phyloP scores from a whole-genome alignment of 1,284 basidiomycete genomes.

The Blastosporella zonata region DNA sequence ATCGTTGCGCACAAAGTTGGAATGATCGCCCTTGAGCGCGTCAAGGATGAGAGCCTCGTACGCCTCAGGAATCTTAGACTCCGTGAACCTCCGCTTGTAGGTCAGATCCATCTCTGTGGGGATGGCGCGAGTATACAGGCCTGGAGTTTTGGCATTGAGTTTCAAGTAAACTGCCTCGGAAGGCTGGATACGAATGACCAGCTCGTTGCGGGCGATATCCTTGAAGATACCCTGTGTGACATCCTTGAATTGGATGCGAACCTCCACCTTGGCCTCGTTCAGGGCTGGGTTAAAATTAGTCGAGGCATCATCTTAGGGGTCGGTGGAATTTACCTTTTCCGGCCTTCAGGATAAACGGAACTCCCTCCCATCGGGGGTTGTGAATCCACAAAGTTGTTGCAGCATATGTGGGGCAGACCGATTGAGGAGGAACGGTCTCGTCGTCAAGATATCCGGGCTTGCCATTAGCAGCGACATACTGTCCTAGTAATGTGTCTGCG shows the following conservation, averaged over 20 bases:
- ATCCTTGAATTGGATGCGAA: slow-evolving; percentile 96
- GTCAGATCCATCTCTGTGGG: slow-evolving; percentile 96
- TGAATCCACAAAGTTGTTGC: slow-evolving; percentile 87
- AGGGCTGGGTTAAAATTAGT: slow-evolving; percentile 53
- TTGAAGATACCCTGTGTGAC: slow-evolving; percentile 95
- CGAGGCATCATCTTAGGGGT: slow-evolving; percentile 2
- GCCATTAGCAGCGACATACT: slow-evolving; percentile 84
- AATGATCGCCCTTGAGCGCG: slow-evolving; percentile 85
- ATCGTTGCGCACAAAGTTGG: slow-evolving; percentile 93
- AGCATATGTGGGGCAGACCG: slow-evolving; percentile 90
- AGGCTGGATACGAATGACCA: slow-evolving; percentile 94
- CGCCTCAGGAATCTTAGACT: slow-evolving; percentile 88
- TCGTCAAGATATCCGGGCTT: slow-evolving; percentile 98
- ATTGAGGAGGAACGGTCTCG: slow-evolving; percentile 88
- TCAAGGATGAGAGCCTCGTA: slow-evolving; percentile 93
- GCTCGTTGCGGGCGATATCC: slow-evolving; percentile 91
- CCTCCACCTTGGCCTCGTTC: slow-evolving; percentile 96
- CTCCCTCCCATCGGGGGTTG: slow-evolving; percentile 96
- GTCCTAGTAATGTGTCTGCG: slow-evolving; percentile 84
- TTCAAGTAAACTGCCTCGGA: slow-evolving; percentile 94
- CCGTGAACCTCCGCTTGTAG: slow-evolving; percentile 91
- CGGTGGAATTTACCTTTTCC: slow-evolving; percentile 73
- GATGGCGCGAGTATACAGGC: slow-evolving; percentile 83
- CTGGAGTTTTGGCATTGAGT: slow-evolving; percentile 91
- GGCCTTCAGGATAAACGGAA: slow-evolving; percentile 95